phyloP scores from a whole-genome alignment of 2,329 filamentous ascomycete species.

The Nothopassalora personata region DNA sequence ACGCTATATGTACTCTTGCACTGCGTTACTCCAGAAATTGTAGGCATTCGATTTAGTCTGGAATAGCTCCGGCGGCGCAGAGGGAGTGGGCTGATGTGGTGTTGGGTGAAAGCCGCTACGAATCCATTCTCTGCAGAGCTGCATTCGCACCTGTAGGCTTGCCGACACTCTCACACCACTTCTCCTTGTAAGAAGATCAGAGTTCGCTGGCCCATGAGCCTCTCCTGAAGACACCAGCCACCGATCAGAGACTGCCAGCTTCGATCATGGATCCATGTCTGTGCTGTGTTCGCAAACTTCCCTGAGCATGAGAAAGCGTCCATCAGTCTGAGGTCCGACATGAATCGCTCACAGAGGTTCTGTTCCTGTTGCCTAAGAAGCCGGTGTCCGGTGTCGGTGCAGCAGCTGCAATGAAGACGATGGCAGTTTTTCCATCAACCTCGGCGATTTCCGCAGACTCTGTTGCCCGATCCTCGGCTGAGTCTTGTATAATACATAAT shows the following conservation, averaged over 20 bases:
- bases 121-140: not conserved
- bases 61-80: not conserved
- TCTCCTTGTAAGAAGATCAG: not conserved
- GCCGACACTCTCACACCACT: not conserved
- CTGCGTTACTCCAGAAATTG: not conserved
- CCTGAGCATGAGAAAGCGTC: not conserved
- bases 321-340: not conserved
- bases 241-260: not conserved
- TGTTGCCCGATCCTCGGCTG: not conserved
- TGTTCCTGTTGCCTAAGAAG: not conserved
- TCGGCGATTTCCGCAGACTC: not conserved
- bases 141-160: not conserved
- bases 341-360: not conserved
- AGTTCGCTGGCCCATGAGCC: not conserved
- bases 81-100: not conserved
- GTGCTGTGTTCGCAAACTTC: not conserved
- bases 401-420: not conserved
- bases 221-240: not conserved
- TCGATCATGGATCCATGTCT: not conserved
- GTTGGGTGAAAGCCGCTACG: not conserved
- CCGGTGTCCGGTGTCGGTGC: not conserved
- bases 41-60: not conserved
- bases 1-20: not conserved
- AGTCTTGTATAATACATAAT: not conserved
- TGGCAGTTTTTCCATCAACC: not conserved